Evolutionary conservation across 2,329 filamentous ascomycete species (phyloP), one percentile per base, ranked within the genome.

Genomic region (Hansfordia pulvinata): DNA sequence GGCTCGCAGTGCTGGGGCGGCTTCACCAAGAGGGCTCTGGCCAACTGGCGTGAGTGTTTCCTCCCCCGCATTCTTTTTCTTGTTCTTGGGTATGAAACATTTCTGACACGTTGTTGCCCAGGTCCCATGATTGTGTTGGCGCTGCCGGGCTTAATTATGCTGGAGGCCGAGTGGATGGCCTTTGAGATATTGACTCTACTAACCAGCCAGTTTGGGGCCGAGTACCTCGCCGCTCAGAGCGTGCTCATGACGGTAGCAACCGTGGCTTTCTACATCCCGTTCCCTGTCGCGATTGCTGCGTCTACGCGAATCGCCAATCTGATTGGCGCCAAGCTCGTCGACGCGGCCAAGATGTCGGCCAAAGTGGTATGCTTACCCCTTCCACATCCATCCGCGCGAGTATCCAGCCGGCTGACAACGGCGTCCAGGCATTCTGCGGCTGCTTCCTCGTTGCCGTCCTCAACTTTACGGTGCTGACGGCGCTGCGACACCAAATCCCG

Each of bases 141-240:
- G 1, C 58, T 94, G 9, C 86, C 88, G 0, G 88, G 88, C 2
- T 74, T 96, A 48, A 60, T 93, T 37, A 94, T 94, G 86, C 79
- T 96, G 2, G 76, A 92, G 49, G 85, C 88, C 5, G 88, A 96
- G 49, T 93, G 82, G 56, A 66, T 94, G 8, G 85, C 86, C 6
- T 96, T 96, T 49, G 88, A 96, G 50, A 73, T 93, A 25, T 61
- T 93, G 35, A 93, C 85, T 0, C 62, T 94, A n/a, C 73, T 76
- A 7, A 71, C 82, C 0, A 82, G 77, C 27, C 82, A 80, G 40
- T 76, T 94, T 31, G 81, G 80, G 10, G 73, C 81, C 2, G 76
- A 76, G 11, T 73, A 78, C 34, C 68, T 96, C 2, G 88, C 88
- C 1, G 86, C 90, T 0, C 86, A 98, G 51, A 86, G 80, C 18